Conservation (phyloP, 75 land plant genomes). For the Cupressus sempervirens region DNA sequence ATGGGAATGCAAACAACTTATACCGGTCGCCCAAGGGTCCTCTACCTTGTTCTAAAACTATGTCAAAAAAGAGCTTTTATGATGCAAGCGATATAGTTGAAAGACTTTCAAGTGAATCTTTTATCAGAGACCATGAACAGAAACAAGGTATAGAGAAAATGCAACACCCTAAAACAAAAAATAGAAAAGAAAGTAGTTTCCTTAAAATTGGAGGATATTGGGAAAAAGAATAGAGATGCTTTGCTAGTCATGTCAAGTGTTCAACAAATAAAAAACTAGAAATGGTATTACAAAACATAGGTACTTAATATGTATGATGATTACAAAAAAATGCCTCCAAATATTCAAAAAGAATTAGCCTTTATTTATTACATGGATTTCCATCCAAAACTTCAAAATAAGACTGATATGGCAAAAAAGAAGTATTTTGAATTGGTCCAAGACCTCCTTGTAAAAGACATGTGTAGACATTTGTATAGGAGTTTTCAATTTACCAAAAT, state of each 20-base stretch:
- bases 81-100: not conserved
- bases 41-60: not conserved
- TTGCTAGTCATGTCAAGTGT: not conserved
- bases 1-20: not conserved
- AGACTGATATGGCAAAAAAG: too few species aligned
- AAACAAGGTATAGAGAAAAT: not conserved
- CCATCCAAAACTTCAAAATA: too few species aligned
- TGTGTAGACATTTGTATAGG: too few species aligned
- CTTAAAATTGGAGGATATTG: constrained; percentile 9
- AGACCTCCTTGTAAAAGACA: too few species aligned
- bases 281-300: constrained; percentile 58
- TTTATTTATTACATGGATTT: too few species aligned
- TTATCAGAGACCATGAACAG: not conserved
- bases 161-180: not conserved
- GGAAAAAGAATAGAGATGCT: constrained; percentile 15
- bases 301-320: too few species aligned
- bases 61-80: too few species aligned
- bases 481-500: too few species aligned
- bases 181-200: constrained; percentile 1
- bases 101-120: not conserved
- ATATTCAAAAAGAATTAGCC: too few species aligned
- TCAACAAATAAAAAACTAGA: constrained; percentile 10
- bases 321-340: too few species aligned
- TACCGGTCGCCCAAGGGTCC: not conserved
- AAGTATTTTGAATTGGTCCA: too few species aligned